These are phyloP conservation scores for Schizochytrium sp. DNA, from an alignment of 108 stramenopile species.

Conservation along the genomic window DNA sequence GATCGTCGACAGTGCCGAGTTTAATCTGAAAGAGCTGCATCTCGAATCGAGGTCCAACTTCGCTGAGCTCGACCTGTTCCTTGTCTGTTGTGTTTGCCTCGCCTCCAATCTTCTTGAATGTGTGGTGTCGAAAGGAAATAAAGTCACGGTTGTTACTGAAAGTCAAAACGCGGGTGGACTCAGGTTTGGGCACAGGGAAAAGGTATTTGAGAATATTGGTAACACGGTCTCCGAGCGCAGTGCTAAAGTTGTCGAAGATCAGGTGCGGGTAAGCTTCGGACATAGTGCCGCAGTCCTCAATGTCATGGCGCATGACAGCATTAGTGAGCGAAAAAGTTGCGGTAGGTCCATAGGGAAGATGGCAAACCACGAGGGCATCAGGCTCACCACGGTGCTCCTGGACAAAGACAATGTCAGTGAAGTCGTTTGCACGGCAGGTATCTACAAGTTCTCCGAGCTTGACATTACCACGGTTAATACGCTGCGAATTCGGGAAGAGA, in stretches of 20 bases:
- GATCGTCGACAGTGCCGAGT: constrained; percentile 92
- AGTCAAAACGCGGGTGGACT: constrained; percentile 89
- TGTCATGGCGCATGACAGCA: constrained; percentile 93
- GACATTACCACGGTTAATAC: constrained; percentile 94
- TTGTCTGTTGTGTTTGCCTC: constrained; percentile 33
- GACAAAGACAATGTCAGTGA: constrained; percentile 95
- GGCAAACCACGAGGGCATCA: constrained; percentile 95
- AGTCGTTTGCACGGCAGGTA: constrained; percentile 87
- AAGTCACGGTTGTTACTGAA: constrained; percentile 94
- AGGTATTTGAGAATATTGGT: constrained; percentile 92
- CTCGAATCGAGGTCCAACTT: constrained; percentile 98
- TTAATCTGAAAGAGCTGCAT: constrained; percentile 94
- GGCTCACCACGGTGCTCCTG: constrained; percentile 99
- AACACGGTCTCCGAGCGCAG: constrained; percentile 87
- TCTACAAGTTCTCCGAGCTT: constrained; percentile 88
- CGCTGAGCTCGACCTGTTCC: constrained; percentile 85
- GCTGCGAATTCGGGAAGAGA: constrained; percentile 90
- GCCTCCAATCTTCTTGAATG: constrained; percentile 80
- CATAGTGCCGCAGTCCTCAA: constrained; percentile 90
- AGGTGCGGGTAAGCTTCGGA: constrained; percentile 94
- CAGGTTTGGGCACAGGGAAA: constrained; percentile 92
- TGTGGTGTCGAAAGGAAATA: constrained; percentile 98
- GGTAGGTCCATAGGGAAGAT: constrained; percentile 97
- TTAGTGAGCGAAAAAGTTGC: constrained; percentile 92
- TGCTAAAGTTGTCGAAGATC: constrained; percentile 87